Percentiles rank a stretch among this genome's conserved stretches.
Conservation (phyloP, 768 basidiomycete genomes). For the Russula sp. region DNA sequence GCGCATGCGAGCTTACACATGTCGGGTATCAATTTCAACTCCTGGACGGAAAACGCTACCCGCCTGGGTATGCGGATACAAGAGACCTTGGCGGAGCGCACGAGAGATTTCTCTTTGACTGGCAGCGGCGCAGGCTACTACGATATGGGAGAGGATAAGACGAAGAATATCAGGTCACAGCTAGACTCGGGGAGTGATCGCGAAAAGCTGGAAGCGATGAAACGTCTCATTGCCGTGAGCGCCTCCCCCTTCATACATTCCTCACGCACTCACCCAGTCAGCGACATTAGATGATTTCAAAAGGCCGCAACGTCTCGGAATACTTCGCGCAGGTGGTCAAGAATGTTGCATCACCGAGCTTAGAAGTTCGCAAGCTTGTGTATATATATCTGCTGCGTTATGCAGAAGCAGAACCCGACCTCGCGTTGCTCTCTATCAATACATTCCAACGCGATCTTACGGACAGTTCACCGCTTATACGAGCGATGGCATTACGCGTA, state of each 20-base stretch:
- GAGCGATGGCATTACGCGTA: slow-evolving; percentile 93
- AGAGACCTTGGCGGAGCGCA: slow-evolving; percentile 76
- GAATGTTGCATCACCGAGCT: slow-evolving; percentile 87
- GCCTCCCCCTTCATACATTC: neutral
- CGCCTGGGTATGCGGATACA: slow-evolving; percentile 78
- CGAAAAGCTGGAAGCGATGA: slow-evolving; percentile 94
- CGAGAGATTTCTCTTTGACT: slow-evolving; percentile 61
- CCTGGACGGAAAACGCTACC: slow-evolving; percentile 75
- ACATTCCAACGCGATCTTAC: slow-evolving; percentile 96
- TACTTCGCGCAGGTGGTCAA: slow-evolving; percentile 98
- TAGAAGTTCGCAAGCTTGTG: slow-evolving; percentile 94
- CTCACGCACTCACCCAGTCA: slow-evolving; percentile 3
- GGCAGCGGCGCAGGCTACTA: slow-evolving; percentile 53
- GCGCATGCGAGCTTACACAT: slow-evolving; percentile 18
- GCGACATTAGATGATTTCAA: slow-evolving; percentile 74
- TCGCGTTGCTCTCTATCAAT: slow-evolving; percentile 93
- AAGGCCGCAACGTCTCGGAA: slow-evolving; percentile 83
- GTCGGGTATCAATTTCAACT: slow-evolving; percentile 31
- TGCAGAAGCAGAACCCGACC: slow-evolving; percentile 89
- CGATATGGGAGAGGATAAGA: slow-evolving; percentile 72
- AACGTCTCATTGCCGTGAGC: slow-evolving; percentile 86
- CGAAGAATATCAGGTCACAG: slow-evolving; percentile 76
- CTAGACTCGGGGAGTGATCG: slow-evolving; percentile 84
- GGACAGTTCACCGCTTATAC: slow-evolving; percentile 88
- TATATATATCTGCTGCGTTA: slow-evolving; percentile 97